Percentiles rank a stretch among this genome's conserved stretches.
Conservation (phyloP, 2,329 filamentous ascomycete species). For the Xylariaceae sp. region DNA sequence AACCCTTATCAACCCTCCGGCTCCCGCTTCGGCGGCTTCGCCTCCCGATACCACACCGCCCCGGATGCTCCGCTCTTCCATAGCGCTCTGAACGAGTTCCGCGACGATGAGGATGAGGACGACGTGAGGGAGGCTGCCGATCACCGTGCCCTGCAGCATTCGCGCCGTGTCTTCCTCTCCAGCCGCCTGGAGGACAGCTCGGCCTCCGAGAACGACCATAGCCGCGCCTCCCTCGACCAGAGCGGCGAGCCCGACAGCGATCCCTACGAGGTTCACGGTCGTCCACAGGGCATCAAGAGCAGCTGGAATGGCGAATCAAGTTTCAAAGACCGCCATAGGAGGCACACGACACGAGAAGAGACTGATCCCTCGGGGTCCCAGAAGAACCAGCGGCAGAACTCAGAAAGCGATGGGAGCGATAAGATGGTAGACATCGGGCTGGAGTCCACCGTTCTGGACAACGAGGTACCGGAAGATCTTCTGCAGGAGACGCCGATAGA, state of each 20-base stretch:
- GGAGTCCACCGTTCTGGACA: constrained; percentile 55
- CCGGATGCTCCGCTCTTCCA: constrained; percentile 91
- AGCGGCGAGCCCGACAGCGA: constrained; percentile 42
- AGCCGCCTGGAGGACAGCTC: constrained; percentile 79
- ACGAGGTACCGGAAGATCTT: constrained; percentile 55
- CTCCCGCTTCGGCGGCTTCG: constrained; percentile 78
- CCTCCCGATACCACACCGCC: constrained; percentile 62
- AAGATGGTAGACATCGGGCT: constrained; percentile 85
- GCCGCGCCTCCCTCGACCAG: constrained; percentile 46
- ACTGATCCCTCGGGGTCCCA: constrained; percentile 19
- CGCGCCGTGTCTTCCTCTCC: constrained; percentile 77
- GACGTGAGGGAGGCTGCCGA: constrained; percentile 91
- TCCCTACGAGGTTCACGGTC: constrained; percentile 38
- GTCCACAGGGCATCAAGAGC: constrained; percentile 50
- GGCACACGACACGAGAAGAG: constrained; percentile 37
- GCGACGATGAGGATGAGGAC: constrained; percentile 90
- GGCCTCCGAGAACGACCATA: constrained; percentile 68
- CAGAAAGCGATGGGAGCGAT: constrained; percentile 36
- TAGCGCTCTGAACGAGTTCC: constrained; percentile 81
- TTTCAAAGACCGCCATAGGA: constrained; percentile 27
- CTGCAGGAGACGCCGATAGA: constrained; percentile 45
- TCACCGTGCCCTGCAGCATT: constrained; percentile 83
- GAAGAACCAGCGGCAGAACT: constrained; percentile 23
- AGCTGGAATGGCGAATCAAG: constrained; percentile 55
- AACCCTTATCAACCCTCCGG: constrained; percentile 73